A percentile compares a stretch with the other conserved stretches of the same genome.
Evolutionary conservation across 1,284 basidiomycete species (phyloP).

Genomic region (Rhodotorula sp.): DNA sequence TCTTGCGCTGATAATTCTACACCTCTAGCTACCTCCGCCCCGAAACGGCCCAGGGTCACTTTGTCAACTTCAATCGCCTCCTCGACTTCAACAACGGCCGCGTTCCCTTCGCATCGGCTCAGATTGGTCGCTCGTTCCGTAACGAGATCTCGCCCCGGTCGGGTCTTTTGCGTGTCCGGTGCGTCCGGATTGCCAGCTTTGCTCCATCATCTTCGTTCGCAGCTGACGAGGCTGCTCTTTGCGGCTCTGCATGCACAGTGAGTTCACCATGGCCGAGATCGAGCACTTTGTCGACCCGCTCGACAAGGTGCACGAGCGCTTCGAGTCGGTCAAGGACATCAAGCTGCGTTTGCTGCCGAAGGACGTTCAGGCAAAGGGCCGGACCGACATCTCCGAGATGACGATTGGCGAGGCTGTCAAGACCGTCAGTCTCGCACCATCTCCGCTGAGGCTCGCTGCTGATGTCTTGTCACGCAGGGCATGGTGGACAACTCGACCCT

Average conservation of each 20-base stretch:
- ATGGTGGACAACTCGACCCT: conserved; percentile 96
- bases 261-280: conserved; percentile 99
- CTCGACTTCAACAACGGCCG: conserved; percentile 98
- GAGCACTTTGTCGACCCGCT: conserved; percentile 97
- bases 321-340: conserved; percentile 75
- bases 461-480: conserved; percentile 52
- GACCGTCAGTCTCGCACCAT: conserved; percentile 42
- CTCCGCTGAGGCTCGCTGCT: not conserved
- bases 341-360: conserved; percentile 77
- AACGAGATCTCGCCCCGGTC: conserved; percentile 98
- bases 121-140: conserved; percentile 93
- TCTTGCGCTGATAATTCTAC: not conserved
- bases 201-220: not conserved
- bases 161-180: conserved; percentile 85
- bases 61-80: conserved; percentile 95
- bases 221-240: not conserved
- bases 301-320: conserved; percentile 84
- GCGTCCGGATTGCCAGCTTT: conserved; percentile 10
- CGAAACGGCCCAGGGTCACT: conserved; percentile 98
- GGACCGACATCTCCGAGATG: conserved; percentile 65
- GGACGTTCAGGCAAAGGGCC: conserved; percentile 74
- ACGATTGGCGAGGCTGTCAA: conserved; percentile 86
- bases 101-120: conserved; percentile 94
- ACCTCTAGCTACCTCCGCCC: conserved; percentile 81
- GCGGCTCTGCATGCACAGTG: conserved; percentile 53